Percentiles rank a stretch among this genome's conserved stretches.
Evolutionary conservation across 176 grass and related monocot genomes (phyloP).

Genomic region (Saccharum spontaneum): DNA sequence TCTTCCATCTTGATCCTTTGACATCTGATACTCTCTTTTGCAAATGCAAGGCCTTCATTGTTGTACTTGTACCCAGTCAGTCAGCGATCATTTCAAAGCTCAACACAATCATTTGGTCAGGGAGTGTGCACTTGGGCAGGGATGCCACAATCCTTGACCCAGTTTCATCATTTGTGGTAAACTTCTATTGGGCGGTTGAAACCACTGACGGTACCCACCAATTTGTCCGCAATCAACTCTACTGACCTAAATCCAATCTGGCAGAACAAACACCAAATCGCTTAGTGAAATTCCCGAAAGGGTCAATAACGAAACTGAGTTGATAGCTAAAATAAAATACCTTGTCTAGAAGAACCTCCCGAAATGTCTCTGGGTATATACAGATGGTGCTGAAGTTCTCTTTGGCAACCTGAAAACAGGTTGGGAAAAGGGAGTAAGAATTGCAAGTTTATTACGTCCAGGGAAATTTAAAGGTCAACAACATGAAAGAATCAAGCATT

Average conservation of each 20-base stretch:
- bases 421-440: not conserved
- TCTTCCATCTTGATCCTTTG: not conserved
- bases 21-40: not conserved
- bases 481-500: constrained; percentile 13
- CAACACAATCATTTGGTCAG: not conserved
- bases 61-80: not conserved
- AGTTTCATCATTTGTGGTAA: constrained; percentile 69
- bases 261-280: constrained; percentile 14
- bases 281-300: not conserved
- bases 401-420: constrained; percentile 60
- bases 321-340: constrained; percentile 35
- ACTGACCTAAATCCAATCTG: constrained; percentile 91
- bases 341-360: constrained; percentile 95
- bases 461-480: not conserved
- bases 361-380: constrained; percentile 66
- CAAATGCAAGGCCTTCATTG: not conserved
- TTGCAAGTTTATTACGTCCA: not conserved
- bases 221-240: constrained; percentile 65
- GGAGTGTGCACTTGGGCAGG: not conserved
- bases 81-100: not conserved
- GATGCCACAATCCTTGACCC: not conserved
- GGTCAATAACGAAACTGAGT: not conserved
- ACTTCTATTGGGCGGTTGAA: constrained; percentile 82
- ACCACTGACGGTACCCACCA: constrained; percentile 59
- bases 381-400: constrained; percentile 56